These are phyloP conservation scores for Coemansia interrupta DNA, from an alignment of 192 early-diverging fungal genomes.

Conservation along the genomic window DNA sequence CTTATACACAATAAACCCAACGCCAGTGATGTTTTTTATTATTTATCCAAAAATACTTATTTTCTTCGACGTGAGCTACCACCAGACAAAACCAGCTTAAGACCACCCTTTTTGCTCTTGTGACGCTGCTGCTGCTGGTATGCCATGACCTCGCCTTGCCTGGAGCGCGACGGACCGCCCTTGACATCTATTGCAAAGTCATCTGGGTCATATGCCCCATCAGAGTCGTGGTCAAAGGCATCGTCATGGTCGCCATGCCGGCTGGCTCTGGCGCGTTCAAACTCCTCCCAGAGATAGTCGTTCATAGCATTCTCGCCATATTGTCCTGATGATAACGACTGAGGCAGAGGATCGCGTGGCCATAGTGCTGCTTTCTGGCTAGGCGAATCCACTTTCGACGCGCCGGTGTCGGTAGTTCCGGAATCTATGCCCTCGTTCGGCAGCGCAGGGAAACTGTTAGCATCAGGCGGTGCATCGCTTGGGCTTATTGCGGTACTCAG, in stretches of 20 bases:
- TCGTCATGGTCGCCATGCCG: slow-evolving; percentile 2
- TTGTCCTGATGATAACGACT: neutral
- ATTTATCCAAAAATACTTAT: slow-evolving; percentile 14
- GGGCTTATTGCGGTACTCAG: neutral
- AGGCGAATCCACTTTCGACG: neutral
- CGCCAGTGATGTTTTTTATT: too few relatives aligned
- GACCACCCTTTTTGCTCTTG: slow-evolving; percentile 22
- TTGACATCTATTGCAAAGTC: slow-evolving; percentile 23
- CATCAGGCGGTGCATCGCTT: slow-evolving; percentile 15
- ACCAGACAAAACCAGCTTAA: slow-evolving; percentile 37
- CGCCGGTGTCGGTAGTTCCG: neutral
- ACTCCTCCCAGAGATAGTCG: slow-evolving; percentile 35
- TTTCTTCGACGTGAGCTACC: slow-evolving; percentile 28
- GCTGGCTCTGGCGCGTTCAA: slow-evolving; percentile 27
- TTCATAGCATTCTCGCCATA: neutral
- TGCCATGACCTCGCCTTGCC: neutral
- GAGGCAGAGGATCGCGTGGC: slow-evolving; percentile 30
- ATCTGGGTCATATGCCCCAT: slow-evolving; percentile 18
- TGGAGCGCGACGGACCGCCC: slow-evolving; percentile 3
- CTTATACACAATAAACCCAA: too few relatives aligned
- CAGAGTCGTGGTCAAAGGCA: neutral
- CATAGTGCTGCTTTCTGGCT: slow-evolving; percentile 10
- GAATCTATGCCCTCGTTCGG: neutral
- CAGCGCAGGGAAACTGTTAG: slow-evolving; percentile 38
- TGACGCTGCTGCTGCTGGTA: neutral